Conservation (phyloP, 2,329 filamentous ascomycete genomes). For the Trichoderma cornu-damae region DNA sequence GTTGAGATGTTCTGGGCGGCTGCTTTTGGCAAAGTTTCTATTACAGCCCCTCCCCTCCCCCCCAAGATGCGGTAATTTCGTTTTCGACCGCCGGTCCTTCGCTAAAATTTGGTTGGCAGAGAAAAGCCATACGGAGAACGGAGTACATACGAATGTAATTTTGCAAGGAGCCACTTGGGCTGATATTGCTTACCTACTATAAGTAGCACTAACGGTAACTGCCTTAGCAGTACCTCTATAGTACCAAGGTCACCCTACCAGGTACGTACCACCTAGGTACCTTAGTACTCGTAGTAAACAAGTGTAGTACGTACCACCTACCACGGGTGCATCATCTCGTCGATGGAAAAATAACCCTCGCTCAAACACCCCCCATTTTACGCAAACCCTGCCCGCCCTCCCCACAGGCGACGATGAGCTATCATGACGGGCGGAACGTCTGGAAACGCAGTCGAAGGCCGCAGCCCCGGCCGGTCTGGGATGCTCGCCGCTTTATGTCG, state of each 20-base stretch:
- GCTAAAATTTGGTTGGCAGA: slow-evolving; percentile 6
- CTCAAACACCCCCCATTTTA: not conserved
- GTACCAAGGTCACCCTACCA: too few species aligned
- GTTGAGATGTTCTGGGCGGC: not conserved
- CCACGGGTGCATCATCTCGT: not conserved
- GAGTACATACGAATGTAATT: slow-evolving; percentile 15
- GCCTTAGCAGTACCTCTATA: too few species aligned
- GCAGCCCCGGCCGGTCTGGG: not conserved
- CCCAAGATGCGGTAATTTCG: slow-evolving; percentile 12
- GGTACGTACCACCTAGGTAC: too few species aligned
- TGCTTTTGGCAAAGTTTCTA: not conserved
- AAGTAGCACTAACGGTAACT: too few species aligned
- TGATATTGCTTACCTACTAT: not conserved
- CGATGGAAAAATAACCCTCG: slow-evolving; percentile 1
- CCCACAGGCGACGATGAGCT: not conserved
- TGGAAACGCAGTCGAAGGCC: slow-evolving; percentile 15
- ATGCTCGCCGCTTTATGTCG: slow-evolving; percentile 10
- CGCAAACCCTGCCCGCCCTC: not conserved
- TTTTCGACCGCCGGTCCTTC: not conserved
- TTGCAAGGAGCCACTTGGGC: not conserved
- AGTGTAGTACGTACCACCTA: too few species aligned
- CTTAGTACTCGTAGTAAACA: too few species aligned
- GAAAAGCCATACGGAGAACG: too few species aligned
- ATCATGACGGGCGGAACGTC: slow-evolving; percentile 9
- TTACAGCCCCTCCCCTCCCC: too few species aligned